These are phyloP conservation scores for Mallotus repandus DNA, from an alignment of 441 rosid species.

Conservation along the genomic window DNA sequence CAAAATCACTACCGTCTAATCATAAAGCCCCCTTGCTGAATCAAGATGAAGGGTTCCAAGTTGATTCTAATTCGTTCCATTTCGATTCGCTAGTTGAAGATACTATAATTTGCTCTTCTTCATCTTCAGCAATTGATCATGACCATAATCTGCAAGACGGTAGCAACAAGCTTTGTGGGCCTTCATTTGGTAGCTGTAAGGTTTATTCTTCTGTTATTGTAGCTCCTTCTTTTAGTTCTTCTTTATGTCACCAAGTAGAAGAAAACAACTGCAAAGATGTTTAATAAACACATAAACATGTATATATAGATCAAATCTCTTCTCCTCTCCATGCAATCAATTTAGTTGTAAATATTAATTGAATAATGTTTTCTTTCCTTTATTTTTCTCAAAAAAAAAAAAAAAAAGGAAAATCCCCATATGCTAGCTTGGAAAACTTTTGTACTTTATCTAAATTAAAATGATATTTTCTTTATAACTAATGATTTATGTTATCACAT, in stretches of 20 bases:
- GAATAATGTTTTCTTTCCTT: not conserved
- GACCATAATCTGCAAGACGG: not conserved
- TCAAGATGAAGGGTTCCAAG: not conserved
- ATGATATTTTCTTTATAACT: too few relatives aligned
- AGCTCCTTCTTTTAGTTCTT: constrained; percentile 48
- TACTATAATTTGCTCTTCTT: constrained; percentile 38
- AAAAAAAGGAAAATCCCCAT: too few relatives aligned
- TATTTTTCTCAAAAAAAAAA: too few relatives aligned
- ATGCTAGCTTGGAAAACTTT: too few relatives aligned
- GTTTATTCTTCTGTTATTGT: constrained; percentile 58
- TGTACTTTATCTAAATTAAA: too few relatives aligned
- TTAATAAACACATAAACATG: not conserved
- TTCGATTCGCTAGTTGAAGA: constrained; percentile 37
- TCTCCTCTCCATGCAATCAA: not conserved
- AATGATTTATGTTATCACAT: too few relatives aligned
- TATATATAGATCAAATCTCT: not conserved
- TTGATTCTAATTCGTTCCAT: not conserved
- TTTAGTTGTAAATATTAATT: not conserved
- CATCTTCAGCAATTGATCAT: constrained; percentile 16
- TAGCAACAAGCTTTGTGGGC: constrained; percentile 17
- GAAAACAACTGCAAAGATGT: not conserved
- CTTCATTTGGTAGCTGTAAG: constrained; percentile 43
- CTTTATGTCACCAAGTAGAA: constrained; percentile 15
- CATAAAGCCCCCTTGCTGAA: constrained; percentile 3
- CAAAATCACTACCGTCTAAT: constrained; percentile 18